These are phyloP conservation scores for Diphasiastrum complanatum DNA, from an alignment of 83 land plant genomes.

Conservation along the genomic window DNA sequence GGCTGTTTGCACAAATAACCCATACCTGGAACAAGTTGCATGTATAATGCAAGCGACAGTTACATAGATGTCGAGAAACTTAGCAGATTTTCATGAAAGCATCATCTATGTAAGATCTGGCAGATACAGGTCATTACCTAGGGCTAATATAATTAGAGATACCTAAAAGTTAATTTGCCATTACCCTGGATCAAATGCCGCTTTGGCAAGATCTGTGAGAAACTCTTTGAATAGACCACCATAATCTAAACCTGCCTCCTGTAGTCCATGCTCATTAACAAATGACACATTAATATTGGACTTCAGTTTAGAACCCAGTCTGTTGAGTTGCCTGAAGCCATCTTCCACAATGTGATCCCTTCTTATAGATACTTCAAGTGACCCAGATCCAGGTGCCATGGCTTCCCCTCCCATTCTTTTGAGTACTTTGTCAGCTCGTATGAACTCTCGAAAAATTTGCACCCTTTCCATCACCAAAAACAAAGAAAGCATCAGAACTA, in stretches of 20 bases:
- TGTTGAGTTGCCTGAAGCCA: conserved; percentile 67
- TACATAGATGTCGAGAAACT: background rate
- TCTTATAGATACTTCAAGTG: conserved; percentile 62
- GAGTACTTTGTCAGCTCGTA: conserved; percentile 56
- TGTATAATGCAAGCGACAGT: background rate
- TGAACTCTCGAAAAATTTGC: conserved; percentile 83
- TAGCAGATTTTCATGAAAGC: too few species aligned
- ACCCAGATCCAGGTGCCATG: conserved; percentile 54
- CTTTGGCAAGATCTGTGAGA: conserved; percentile 76
- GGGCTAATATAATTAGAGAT: too few species aligned
- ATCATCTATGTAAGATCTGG: too few species aligned
- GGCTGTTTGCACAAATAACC: conserved; percentile 68
- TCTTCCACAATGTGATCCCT: conserved; percentile 87
- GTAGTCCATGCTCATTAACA: conserved; percentile 92
- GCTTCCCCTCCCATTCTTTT: conserved; percentile 69
- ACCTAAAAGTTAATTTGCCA: background rate
- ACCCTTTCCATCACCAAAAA: conserved; percentile 74
- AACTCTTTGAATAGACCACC: conserved; percentile 95
- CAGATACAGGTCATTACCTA: too few species aligned
- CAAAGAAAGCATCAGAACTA: too few species aligned
- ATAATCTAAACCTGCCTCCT: conserved; percentile 91
- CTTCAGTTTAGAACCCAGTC: conserved; percentile 67
- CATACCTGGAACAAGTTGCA: conserved; percentile 44
- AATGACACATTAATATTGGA: conserved; percentile 75
- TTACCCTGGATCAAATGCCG: conserved; percentile 82